A percentile compares a stretch with the other conserved stretches of the same genome.
Conservation (phyloP, 441 rosid species). For the Erodium trifolium region DNA sequence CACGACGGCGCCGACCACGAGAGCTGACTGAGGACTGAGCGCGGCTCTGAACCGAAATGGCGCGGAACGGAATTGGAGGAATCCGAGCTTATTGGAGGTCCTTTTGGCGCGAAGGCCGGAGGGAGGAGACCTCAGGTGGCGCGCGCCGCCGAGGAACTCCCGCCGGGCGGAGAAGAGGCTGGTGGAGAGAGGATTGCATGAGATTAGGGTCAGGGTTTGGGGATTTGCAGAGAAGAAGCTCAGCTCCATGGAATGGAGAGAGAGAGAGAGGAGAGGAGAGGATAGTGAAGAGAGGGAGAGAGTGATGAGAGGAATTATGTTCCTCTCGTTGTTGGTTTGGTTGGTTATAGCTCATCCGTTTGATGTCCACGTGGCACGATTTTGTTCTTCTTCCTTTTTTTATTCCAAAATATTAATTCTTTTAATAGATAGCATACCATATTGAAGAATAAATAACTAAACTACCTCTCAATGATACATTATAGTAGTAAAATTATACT, state of each 20-base stretch:
- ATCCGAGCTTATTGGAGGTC: slow-evolving; percentile 22
- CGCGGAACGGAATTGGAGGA: slow-evolving; percentile 25
- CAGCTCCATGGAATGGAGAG: slow-evolving; percentile 29
- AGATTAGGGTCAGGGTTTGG: slow-evolving; percentile 31
- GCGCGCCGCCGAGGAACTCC: slow-evolving; percentile 32
- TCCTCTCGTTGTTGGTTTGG: slow-evolving; percentile 3
- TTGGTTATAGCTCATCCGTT: neutral
- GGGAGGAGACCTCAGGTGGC: slow-evolving; percentile 36
- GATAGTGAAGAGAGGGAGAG: neutral
- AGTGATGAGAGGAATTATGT: slow-evolving; percentile 5
- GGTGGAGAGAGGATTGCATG: slow-evolving; percentile 28
- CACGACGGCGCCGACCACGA: slow-evolving; percentile 42
- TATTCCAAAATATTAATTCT: neutral
- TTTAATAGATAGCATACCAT: no score
- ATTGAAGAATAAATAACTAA: no score
- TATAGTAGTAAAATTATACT: no score
- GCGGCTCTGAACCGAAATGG: slow-evolving; percentile 44
- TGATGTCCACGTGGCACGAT: neutral
- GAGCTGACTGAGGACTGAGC: slow-evolving; percentile 31
- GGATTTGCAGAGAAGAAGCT: slow-evolving; percentile 30
- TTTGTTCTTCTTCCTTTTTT: neutral
- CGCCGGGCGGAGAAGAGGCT: slow-evolving; percentile 23
- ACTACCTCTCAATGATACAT: no score
- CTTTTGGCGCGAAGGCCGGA: slow-evolving; percentile 25
- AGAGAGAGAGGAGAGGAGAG: slow-evolving; percentile 2